Percentiles rank a stretch among this genome's conserved stretches.
Evolutionary conservation across 441 rosid species (phyloP).

Genomic region (Geranium incanum): DNA sequence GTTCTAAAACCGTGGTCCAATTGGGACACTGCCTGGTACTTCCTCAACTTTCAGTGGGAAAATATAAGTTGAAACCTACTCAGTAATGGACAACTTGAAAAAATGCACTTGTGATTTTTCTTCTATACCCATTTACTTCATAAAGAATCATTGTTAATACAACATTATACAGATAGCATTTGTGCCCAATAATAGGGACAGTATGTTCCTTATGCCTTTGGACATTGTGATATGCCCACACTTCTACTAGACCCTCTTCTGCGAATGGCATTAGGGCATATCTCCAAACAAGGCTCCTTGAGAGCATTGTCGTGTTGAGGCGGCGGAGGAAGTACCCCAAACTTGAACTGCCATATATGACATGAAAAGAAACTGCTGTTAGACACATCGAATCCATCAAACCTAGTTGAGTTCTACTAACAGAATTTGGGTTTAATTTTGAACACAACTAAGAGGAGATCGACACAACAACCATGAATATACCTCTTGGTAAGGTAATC

Average conservation of each 20-base stretch:
- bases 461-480: background rate
- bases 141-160: background rate
- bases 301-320: slow-evolving; percentile 47
- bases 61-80: no score
- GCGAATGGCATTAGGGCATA: slow-evolving; percentile 52
- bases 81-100: no score
- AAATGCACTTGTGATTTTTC: no score
- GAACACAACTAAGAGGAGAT: background rate
- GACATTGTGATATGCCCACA: slow-evolving; percentile 34
- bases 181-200: background rate
- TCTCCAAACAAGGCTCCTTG: slow-evolving; percentile 50
- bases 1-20: no score
- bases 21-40: no score
- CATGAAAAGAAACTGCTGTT: background rate
- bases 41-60: no score
- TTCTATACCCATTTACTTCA: background rate
- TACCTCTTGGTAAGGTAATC: background rate
- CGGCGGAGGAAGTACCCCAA: slow-evolving; percentile 60
- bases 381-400: background rate
- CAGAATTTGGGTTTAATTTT: background rate
- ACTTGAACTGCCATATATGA: slow-evolving; percentile 54
- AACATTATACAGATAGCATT: background rate
- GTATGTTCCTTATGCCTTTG: slow-evolving; percentile 36
- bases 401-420: background rate
- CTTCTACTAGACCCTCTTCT: slow-evolving; percentile 24